Conservation (phyloP, 306 rosid species). For the Pyrus betulifolia region DNA sequence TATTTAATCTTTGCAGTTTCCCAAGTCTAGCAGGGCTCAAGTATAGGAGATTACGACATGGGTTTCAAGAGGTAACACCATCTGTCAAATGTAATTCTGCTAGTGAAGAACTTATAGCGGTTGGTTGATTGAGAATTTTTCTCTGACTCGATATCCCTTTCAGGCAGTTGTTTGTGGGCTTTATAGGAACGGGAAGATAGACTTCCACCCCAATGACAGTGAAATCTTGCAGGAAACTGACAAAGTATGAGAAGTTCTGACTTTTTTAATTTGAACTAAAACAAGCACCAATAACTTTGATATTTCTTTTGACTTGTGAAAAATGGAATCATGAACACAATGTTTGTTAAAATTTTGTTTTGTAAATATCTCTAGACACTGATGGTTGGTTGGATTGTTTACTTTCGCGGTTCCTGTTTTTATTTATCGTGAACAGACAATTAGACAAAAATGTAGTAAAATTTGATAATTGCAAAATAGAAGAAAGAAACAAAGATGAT, state of each 20-base stretch:
- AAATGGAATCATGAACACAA: neutral
- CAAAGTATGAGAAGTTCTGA: conserved; percentile 53
- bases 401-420: neutral
- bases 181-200: conserved; percentile 66
- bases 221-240: conserved; percentile 72
- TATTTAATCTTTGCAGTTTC: conserved; percentile 66
- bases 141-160: conserved; percentile 26
- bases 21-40: conserved; percentile 58
- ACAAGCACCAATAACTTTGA: neutral
- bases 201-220: conserved; percentile 78
- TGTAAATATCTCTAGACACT: neutral
- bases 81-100: conserved; percentile 10
- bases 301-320: neutral
- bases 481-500: neutral
- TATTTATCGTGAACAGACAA: neutral
- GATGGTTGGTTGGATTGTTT: neutral
- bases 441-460: neutral
- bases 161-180: conserved; percentile 93
- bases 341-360: neutral
- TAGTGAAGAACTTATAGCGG: neutral
- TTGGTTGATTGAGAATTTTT: conserved; percentile 5
- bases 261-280: neutral
- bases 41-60: conserved; percentile 57
- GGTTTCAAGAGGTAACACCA: conserved; percentile 57
- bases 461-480: neutral